phyloP scores from a whole-genome alignment of 108 stramenopile species.

The Cyclotella cryptica region DNA sequence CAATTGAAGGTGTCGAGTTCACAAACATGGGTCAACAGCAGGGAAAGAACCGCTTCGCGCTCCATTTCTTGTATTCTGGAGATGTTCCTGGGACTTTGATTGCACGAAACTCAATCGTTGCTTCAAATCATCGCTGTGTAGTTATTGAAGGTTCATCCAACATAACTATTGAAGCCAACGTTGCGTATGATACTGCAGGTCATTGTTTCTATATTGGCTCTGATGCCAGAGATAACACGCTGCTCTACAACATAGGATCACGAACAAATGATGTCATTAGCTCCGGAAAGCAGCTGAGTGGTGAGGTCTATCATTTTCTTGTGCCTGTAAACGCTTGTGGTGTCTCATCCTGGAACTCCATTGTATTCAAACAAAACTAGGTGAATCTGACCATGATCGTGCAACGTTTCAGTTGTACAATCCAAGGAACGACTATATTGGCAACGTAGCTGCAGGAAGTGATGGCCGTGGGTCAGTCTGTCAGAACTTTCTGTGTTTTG shows the following conservation, averaged over 20 bases:
- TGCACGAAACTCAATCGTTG: slow-evolving; percentile 61
- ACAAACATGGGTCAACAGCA: slow-evolving; percentile 58
- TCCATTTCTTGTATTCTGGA: slow-evolving; percentile 63
- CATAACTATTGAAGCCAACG: slow-evolving; percentile 57
- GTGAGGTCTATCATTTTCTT: neutral
- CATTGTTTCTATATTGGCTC: slow-evolving; percentile 46
- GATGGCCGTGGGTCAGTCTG: slow-evolving; percentile 34
- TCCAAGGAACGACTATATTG: slow-evolving; percentile 41
- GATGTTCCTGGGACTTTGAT: slow-evolving; percentile 54
- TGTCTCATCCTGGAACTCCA: too few relatives aligned
- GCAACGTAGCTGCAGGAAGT: slow-evolving; percentile 54
- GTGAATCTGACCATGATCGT: slow-evolving; percentile 32
- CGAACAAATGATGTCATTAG: slow-evolving; percentile 36
- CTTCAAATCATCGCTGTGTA: slow-evolving; percentile 65
- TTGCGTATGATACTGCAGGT: slow-evolving; percentile 59
- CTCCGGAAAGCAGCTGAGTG: slow-evolving; percentile 30
- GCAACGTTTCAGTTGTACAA: slow-evolving; percentile 39
- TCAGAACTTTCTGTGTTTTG: neutral
- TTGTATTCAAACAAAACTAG: neutral
- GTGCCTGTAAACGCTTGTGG: too few relatives aligned
- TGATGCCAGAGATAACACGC: neutral
- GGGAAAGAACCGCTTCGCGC: slow-evolving; percentile 55
- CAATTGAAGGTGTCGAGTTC: slow-evolving; percentile 67
- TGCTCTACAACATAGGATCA: slow-evolving; percentile 32
- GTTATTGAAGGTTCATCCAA: slow-evolving; percentile 67